phyloP scores from a whole-genome alignment of 805 yeast genomes.

The Barnettozyma sp. region DNA sequence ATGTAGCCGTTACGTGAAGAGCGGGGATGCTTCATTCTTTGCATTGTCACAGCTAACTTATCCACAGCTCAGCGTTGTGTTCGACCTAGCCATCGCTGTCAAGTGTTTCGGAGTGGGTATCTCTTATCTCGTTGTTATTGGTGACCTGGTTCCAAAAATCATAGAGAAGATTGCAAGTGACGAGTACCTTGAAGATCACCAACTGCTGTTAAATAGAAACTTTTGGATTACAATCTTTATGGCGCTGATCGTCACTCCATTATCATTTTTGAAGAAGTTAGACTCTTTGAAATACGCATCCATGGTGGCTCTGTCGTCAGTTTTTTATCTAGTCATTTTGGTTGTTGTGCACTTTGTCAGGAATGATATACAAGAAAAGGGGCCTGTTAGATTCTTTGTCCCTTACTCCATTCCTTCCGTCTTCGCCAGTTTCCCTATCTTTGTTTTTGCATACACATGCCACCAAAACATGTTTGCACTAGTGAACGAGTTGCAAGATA shows the following conservation, averaged over 20 bases:
- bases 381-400: conserved; percentile 40
- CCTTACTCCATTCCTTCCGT: conserved; percentile 42
- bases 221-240: conserved; percentile 60
- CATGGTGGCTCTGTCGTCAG: conserved; percentile 72
- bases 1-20: conserved; percentile 42
- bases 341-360: conserved; percentile 65
- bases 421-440: conserved; percentile 79
- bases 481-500: conserved; percentile 68
- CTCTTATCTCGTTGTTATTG: conserved; percentile 61
- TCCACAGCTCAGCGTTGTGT: conserved; percentile 52
- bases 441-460: conserved; percentile 92
- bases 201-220: conserved; percentile 34
- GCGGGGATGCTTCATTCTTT: conserved; percentile 61
- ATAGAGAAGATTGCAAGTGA: conserved; percentile 26
- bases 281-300: conserved; percentile 86
- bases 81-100: conserved; percentile 62
- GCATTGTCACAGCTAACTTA: conserved; percentile 52
- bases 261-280: conserved; percentile 66
- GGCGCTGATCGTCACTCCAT: conserved; percentile 36
- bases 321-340: conserved; percentile 64
- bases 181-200: conserved; percentile 14
- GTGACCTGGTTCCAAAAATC: conserved; percentile 63
- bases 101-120: conserved; percentile 69
- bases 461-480: conserved; percentile 93
- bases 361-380: conserved; percentile 49